Percentiles rank a stretch among this genome's conserved stretches.
Evolutionary conservation across 2,329 filamentous ascomycete species (phyloP).

Genomic region (Rugonectria rugulosa): DNA sequence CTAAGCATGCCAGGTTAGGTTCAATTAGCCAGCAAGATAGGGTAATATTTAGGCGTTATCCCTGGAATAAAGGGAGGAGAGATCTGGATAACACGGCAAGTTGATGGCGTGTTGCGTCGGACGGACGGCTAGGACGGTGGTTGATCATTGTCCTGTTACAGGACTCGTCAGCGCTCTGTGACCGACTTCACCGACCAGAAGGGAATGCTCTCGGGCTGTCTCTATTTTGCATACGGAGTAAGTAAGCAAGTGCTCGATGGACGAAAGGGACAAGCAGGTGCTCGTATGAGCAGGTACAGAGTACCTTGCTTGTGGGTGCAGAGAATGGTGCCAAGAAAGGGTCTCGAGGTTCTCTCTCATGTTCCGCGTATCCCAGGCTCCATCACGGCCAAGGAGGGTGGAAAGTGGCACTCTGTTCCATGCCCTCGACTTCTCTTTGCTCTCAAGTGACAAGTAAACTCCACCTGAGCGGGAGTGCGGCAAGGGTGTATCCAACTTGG

Average conservation of each 20-base stretch:
- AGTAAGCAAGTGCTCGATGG: too few species aligned
- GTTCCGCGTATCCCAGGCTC: too few species aligned
- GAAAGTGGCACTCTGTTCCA: neutral
- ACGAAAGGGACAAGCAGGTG: too few species aligned
- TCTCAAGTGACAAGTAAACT: too few species aligned
- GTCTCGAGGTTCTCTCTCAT: neutral
- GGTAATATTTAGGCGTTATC: constrained; percentile 11
- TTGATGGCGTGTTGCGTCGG: constrained; percentile 33
- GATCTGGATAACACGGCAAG: constrained; percentile 40
- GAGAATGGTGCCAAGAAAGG: neutral
- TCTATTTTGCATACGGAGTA: too few species aligned
- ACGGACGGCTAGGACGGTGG: constrained; percentile 26
- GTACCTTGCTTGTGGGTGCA: too few species aligned
- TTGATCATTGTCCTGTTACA: constrained; percentile 12
- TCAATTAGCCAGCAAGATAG: constrained; percentile 25
- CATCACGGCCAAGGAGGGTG: too few species aligned
- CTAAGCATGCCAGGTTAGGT: constrained; percentile 12
- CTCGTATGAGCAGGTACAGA: too few species aligned
- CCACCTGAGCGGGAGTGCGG: neutral
- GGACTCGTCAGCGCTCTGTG: constrained; percentile 16
- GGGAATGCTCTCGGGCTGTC: too few species aligned
- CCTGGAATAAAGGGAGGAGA: constrained; percentile 30
- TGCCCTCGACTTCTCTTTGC: neutral
- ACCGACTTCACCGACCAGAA: too few species aligned
- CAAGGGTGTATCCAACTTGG: constrained; percentile 7